phyloP scores from a whole-genome alignment of 2,329 filamentous ascomycete genomes.

The Pestalotiopsis sp. region DNA sequence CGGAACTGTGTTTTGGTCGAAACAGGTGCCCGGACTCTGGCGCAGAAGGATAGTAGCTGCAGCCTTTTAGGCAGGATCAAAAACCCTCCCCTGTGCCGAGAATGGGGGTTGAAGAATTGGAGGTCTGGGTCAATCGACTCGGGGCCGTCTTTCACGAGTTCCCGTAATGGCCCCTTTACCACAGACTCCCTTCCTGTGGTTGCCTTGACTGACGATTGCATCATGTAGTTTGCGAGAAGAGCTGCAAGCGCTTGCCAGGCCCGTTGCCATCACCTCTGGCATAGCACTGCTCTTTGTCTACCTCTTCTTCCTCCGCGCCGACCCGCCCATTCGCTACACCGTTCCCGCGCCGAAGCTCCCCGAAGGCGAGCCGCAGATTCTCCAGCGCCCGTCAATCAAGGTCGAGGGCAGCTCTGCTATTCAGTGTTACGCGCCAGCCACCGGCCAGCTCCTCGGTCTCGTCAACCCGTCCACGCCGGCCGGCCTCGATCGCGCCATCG shows the following conservation, averaged over 20 bases:
- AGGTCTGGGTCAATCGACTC: slow-evolving; percentile 27
- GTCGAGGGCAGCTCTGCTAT: slow-evolving; percentile 68
- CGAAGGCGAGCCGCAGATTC: slow-evolving; percentile 52
- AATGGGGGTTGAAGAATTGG: slow-evolving; percentile 29
- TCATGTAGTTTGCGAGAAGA: slow-evolving; percentile 21
- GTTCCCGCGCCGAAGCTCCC: slow-evolving; percentile 66
- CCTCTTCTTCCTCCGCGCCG: slow-evolving; percentile 19
- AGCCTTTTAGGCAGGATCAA: background rate
- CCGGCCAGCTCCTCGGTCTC: slow-evolving; percentile 78
- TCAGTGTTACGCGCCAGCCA: slow-evolving; percentile 88
- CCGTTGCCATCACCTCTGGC: slow-evolving; percentile 19
- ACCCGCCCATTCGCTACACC: slow-evolving; percentile 56
- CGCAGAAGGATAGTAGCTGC: no score
- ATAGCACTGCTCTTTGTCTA: slow-evolving; percentile 26
- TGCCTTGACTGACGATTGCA: background rate
- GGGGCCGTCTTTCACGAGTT: slow-evolving; percentile 25
- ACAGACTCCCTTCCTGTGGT: background rate
- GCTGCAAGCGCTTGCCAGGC: slow-evolving; percentile 19
- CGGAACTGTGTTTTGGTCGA: no score
- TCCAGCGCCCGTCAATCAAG: slow-evolving; percentile 65
- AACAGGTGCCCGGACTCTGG: no score
- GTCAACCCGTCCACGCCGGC: slow-evolving; percentile 76
- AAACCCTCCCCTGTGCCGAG: slow-evolving; percentile 5
- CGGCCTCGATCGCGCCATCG: slow-evolving; percentile 79
- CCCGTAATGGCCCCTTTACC: slow-evolving; percentile 18